phyloP scores from a whole-genome alignment of 495 filamentous ascomycete genomes.

The Neurospora sp. region DNA sequence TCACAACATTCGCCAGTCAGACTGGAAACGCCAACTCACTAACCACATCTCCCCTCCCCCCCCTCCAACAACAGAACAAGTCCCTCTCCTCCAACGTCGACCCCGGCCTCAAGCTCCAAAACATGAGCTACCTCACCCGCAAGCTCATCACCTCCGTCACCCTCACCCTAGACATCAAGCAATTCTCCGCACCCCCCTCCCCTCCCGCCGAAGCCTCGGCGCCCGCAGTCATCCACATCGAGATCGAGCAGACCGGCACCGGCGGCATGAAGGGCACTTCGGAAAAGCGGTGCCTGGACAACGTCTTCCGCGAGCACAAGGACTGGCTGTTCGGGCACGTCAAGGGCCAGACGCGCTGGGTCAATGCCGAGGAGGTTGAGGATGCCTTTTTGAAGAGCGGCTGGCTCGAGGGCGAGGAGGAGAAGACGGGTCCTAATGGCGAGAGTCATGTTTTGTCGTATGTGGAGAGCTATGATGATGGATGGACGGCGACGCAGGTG shows the following conservation, averaged over 20 bases:
- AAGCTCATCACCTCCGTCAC: slow-evolving; percentile 63
- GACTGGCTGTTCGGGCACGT: slow-evolving; percentile 78
- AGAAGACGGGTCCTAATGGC: slow-evolving; percentile 38
- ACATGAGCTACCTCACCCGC: slow-evolving; percentile 72
- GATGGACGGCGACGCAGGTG: slow-evolving; percentile 52
- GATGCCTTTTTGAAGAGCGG: slow-evolving; percentile 40
- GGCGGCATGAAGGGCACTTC: slow-evolving; percentile 64
- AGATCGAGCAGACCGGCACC: slow-evolving; percentile 68
- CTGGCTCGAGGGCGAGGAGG: slow-evolving; percentile 41
- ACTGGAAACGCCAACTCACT: not conserved
- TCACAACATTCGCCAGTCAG: not conserved
- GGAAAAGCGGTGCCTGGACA: slow-evolving; percentile 66
- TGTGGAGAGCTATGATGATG: slow-evolving; percentile 43
- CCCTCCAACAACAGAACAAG: slow-evolving; percentile 53
- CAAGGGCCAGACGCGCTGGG: slow-evolving; percentile 48
- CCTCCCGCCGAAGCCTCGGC: slow-evolving; percentile 28
- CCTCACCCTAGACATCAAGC: slow-evolving; percentile 57
- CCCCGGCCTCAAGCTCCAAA: slow-evolving; percentile 68
- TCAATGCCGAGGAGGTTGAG: slow-evolving; percentile 23
- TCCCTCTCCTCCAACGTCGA: slow-evolving; percentile 62
- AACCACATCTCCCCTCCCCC: not conserved
- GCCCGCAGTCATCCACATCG: slow-evolving; percentile 52
- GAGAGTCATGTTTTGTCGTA: slow-evolving; percentile 40
- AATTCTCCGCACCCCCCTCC: slow-evolving; percentile 43
- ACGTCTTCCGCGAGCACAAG: slow-evolving; percentile 53